Evolutionary conservation across 768 basidiomycete genomes (phyloP).

Genomic region (Lactarius quietus): DNA sequence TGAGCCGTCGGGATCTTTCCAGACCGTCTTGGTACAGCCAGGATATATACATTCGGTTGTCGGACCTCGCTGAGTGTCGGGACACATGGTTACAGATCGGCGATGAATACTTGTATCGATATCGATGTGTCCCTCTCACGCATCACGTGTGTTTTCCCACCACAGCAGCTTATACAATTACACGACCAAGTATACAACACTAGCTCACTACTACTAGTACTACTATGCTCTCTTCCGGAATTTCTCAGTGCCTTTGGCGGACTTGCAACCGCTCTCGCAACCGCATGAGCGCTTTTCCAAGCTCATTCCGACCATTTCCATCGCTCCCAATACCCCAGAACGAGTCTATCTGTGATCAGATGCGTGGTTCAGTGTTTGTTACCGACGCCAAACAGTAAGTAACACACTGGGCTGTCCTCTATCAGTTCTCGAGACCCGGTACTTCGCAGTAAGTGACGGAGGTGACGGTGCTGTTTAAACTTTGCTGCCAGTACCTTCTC

Average conservation of each 20-base stretch:
- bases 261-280: conserved; percentile 35
- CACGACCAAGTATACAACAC: not conserved
- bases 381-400: not conserved
- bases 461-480: conserved; percentile 39
- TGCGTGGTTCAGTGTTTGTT: conserved; percentile 26
- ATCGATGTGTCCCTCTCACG: too few relatives aligned
- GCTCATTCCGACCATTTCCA: conserved; percentile 38
- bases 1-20: conserved; percentile 28
- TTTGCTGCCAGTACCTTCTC: conserved; percentile 39
- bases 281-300: conserved; percentile 41
- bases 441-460: conserved; percentile 36
- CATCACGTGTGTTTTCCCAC: conserved; percentile 14
- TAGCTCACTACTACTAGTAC: not conserved
- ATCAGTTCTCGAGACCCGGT: conserved; percentile 40
- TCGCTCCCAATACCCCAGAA: conserved; percentile 44
- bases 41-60: conserved; percentile 24
- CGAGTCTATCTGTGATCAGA: conserved; percentile 35
- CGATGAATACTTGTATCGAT: not conserved
- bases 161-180: not conserved
- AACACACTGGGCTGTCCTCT: conserved; percentile 35
- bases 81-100: conserved; percentile 12
- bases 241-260: conserved; percentile 19
- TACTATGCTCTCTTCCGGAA: not conserved
- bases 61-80: conserved; percentile 20
- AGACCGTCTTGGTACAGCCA: conserved; percentile 22